Evolutionary conservation across 768 basidiomycete species (phyloP), one percentile per base, ranked within the genome.

Genomic region (Flagelloscypha sp.): DNA sequence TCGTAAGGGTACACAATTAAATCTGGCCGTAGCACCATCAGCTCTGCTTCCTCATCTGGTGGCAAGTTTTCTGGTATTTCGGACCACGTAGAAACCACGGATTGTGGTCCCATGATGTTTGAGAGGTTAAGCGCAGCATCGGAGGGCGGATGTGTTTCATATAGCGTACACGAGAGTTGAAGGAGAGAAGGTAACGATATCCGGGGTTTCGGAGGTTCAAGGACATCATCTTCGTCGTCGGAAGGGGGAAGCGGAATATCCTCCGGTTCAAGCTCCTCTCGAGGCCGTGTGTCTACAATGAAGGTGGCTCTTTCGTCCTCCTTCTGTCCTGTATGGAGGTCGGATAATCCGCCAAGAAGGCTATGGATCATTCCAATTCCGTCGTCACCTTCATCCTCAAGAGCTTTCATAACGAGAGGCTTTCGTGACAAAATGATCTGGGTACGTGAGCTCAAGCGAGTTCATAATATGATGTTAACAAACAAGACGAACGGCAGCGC

Each of bases 301-400:
- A 9, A 19, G 12, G 31, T 27, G n/a, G 16, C 33, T 9, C 28
- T 29, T 21, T 27, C 17, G 19, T 41, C 39, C 20, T 37, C 30
- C 13, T 40, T 32, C 12, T 37, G 18, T 12, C 4, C 29, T 12
- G 17, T 13, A 10, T 43, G 18, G 16, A 20, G 19, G 21, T 13
- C 5, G n/a, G n/a, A n/a, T 17, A 85, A 50, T n/a, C 69, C 61
- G 29, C 72, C 79, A 12, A 88, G 62, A 7, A 86, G 47, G 3
- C 84, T 79, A 53, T 88, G 85, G 24, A 84, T 63, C 84, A 85
- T 86, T n/a, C n/a, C n/a, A n/a, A n/a, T n/a, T 17, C 85, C 82
- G 3, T 84, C 84, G 44, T 86, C 84, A 16, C 74, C 81, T 48
- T 79, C 80, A 35, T 71, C 63, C 36, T 77, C 67, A 13, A 94